Conservation (phyloP, 495 filamentous ascomycete species). For the Venustampulla echinocandica region DNA sequence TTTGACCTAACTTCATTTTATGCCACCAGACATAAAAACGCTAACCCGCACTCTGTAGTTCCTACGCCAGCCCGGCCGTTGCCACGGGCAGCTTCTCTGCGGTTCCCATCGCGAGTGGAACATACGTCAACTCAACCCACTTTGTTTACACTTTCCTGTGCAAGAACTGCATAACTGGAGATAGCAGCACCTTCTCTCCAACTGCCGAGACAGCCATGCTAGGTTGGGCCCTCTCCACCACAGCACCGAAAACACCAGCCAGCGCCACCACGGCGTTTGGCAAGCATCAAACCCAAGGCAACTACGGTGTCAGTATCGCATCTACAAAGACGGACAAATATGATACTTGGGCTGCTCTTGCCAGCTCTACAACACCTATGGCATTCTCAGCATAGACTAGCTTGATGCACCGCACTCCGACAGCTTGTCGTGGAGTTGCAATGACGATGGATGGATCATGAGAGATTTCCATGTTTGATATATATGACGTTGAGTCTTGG, state of each 20-base stretch:
- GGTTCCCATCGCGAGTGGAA: constrained; percentile 26
- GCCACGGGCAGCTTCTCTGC: constrained; percentile 23
- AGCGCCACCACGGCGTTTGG: neutral
- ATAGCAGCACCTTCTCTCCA: constrained; percentile 3
- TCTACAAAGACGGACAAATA: neutral
- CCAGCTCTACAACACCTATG: neutral
- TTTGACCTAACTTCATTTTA: neutral
- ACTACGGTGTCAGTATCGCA: neutral
- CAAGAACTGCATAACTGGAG: constrained; percentile 24
- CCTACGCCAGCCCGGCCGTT: constrained; percentile 40
- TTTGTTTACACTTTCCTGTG: constrained; percentile 35
- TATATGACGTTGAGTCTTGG: no score
- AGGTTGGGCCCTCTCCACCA: neutral
- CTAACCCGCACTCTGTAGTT: constrained; percentile 35
- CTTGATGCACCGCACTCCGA: no score
- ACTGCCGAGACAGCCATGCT: neutral
- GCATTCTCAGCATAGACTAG: neutral
- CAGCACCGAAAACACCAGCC: neutral
- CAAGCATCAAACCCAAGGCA: neutral
- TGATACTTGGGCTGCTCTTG: neutral
- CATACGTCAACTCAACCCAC: constrained; percentile 28
- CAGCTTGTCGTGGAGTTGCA: no score
- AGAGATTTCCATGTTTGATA: no score
- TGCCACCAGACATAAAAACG: constrained; percentile 1
- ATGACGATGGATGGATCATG: no score